phyloP scores from a whole-genome alignment of 441 rosid genomes.

The Flueggea neowawraea region DNA sequence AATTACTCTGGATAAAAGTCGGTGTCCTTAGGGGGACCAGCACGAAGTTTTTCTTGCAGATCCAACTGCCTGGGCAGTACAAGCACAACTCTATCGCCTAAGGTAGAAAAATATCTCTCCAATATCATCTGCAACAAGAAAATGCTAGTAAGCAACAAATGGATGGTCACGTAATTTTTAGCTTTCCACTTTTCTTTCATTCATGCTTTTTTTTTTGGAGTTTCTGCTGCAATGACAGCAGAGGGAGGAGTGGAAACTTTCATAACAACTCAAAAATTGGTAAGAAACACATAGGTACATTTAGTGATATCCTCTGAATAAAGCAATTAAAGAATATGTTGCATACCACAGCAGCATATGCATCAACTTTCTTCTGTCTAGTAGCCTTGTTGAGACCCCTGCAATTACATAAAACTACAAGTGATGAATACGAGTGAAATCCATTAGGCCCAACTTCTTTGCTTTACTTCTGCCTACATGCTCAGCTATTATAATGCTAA shows the following conservation, averaged over 20 bases:
- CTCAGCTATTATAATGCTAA: no score
- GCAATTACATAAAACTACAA: slow-evolving; percentile 26
- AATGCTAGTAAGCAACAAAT: not conserved
- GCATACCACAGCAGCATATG: slow-evolving; percentile 83
- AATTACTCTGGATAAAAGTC: slow-evolving; percentile 42
- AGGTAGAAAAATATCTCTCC: slow-evolving; percentile 67
- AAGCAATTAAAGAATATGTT: not conserved
- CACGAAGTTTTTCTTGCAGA: slow-evolving; percentile 70
- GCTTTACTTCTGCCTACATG: not conserved
- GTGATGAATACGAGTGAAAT: not conserved
- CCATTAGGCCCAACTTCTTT: not conserved
- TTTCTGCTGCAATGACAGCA: not conserved
- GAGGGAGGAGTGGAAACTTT: not conserved
- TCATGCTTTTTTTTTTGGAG: not conserved
- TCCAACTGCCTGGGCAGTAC: slow-evolving; percentile 65
- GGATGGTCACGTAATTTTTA: not conserved
- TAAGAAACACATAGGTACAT: not conserved
- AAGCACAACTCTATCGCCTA: slow-evolving; percentile 58
- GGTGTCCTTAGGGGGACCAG: slow-evolving; percentile 40
- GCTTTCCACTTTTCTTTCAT: not conserved
- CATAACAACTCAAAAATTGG: not conserved
- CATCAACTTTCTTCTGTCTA: slow-evolving; percentile 54
- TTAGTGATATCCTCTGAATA: not conserved
- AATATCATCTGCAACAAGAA: slow-evolving; percentile 55
- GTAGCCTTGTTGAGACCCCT: slow-evolving; percentile 65